A percentile compares a stretch with the other conserved stretches of the same genome.
Conservation (phyloP, 805 yeast genomes). For the Barnettozyma pratensis region DNA sequence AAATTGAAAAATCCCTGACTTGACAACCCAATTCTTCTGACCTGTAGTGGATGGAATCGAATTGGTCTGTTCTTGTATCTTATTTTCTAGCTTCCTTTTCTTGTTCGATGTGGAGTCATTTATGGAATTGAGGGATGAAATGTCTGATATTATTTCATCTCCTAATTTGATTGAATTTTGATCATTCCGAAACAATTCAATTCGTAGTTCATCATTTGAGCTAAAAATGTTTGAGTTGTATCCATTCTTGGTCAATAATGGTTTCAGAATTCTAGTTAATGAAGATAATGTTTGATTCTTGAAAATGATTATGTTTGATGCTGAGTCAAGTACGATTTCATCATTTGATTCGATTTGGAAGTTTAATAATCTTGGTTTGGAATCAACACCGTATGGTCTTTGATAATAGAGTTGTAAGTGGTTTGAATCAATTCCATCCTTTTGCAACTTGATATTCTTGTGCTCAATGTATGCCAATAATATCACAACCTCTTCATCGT, state of each 20-base stretch:
- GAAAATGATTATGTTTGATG: background rate
- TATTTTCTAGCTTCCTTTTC: constrained; percentile 3
- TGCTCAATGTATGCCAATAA: constrained; percentile 11
- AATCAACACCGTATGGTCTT: constrained; percentile 43
- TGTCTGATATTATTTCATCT: too few relatives aligned
- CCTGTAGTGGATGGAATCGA: too few relatives aligned
- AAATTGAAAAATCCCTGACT: constrained; percentile 2
- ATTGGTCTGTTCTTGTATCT: background rate
- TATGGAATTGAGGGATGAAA: background rate
- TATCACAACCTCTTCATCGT: constrained; percentile 49
- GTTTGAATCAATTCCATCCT: background rate
- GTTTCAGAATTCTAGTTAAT: too few relatives aligned
- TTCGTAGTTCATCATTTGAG: too few relatives aligned
- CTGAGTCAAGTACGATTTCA: background rate
- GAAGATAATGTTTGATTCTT: background rate
- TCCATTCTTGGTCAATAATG: too few relatives aligned
- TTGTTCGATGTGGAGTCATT: background rate
- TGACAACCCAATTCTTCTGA: background rate
- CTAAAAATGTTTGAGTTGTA: too few relatives aligned
- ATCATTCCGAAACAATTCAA: too few relatives aligned
- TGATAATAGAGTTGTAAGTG: constrained; percentile 24
- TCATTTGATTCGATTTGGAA: constrained; percentile 4
- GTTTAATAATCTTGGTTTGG: background rate
- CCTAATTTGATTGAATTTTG: too few relatives aligned
- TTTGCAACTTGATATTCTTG: constrained; percentile 13